These are phyloP conservation scores for Colletotrichum theobromicola DNA, from an alignment of 2,329 filamentous ascomycete species.

Conservation along the genomic window DNA sequence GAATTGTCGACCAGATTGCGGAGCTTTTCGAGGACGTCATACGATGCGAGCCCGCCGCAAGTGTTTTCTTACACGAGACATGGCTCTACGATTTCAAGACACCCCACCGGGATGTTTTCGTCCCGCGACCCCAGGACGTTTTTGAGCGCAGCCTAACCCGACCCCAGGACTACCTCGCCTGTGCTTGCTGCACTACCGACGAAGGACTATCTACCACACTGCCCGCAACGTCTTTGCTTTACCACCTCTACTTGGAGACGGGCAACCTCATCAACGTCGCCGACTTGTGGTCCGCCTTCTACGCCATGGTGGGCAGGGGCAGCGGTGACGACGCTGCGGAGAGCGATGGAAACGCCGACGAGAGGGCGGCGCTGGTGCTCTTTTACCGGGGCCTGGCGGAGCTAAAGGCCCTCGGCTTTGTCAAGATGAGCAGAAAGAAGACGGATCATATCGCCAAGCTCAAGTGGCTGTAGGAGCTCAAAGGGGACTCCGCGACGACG, in stretches of 20 bases:
- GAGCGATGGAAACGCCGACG: conserved; percentile 48
- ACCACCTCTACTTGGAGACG: conserved; percentile 80
- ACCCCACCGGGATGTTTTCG: conserved; percentile 76
- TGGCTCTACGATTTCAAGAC: conserved; percentile 77
- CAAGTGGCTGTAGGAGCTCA: conserved; percentile 68
- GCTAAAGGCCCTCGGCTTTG: conserved; percentile 81
- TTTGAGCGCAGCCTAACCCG: conserved; percentile 74
- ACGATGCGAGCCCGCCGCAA: conserved; percentile 42
- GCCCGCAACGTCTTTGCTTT: conserved; percentile 75
- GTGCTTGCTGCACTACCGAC: conserved; percentile 66
- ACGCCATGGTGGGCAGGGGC: conserved; percentile 60
- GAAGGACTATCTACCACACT: conserved; percentile 63
- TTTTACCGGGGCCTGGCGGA: conserved; percentile 91
- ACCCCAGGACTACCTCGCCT: conserved; percentile 80
- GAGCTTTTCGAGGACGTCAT: conserved; percentile 48
- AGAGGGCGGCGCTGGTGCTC: conserved; percentile 68
- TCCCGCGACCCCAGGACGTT: conserved; percentile 72
- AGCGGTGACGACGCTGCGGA: conserved; percentile 38
- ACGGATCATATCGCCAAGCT: conserved; percentile 90
- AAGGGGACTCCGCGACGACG: conserved; percentile 1
- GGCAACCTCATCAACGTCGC: conserved; percentile 79
- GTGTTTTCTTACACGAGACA: conserved; percentile 70
- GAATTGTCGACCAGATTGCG: conserved; percentile 63
- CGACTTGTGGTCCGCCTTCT: conserved; percentile 81
- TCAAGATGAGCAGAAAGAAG: conserved; percentile 91